Evolutionary conservation across 257 asterid genomes (phyloP), one percentile per base, ranked within the genome.

Genomic region (Marsdenia floribunda): DNA sequence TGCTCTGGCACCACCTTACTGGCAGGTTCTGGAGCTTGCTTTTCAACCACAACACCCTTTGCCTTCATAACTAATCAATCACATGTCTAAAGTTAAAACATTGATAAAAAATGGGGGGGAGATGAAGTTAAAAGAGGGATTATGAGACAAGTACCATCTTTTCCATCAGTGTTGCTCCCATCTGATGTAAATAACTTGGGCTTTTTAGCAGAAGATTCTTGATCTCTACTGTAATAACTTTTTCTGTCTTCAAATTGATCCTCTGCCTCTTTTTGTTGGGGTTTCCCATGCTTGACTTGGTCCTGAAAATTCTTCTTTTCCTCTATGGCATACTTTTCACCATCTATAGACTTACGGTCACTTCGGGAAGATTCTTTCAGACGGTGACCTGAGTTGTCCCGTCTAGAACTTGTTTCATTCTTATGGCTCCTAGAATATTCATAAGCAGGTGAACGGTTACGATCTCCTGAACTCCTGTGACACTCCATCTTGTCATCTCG

Each of bases 161-260:
- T 78, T 70, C 73, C 88, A 70, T 86, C 79, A 52, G 52, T 68
- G 22, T 72, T 80, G 69, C 63, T 38, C 35, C 69, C 78, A 65
- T 75, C 88, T 19, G 68, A 65, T 86, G 77, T 65, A 61, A 75
- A 83, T 73, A 85, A 26, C 82, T 84, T 91, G n/a, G 90, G 77
- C 76, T 88, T 93, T 84, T 89, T 91, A 66, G 90, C 84, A 47
- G 80, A 74, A 65, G 87, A 74, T 68, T 79, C 91, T 59, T 85
- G 82, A 76, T 78, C 87, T 76, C 86, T 85, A 70, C 76, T 53
- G 52, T 77, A 80, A 50, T 40, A 71, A 59, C 66, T 55, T 11
- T 76, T 79, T 69, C 33, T 80, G 58, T 77, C 88, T 71, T 80
- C 92, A 81, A 76, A 76, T 53, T 55, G 76, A 73, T 81, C 86